Conservation (phyloP, 169 alveolate species). For the Plasmodium gaboni region DNA sequence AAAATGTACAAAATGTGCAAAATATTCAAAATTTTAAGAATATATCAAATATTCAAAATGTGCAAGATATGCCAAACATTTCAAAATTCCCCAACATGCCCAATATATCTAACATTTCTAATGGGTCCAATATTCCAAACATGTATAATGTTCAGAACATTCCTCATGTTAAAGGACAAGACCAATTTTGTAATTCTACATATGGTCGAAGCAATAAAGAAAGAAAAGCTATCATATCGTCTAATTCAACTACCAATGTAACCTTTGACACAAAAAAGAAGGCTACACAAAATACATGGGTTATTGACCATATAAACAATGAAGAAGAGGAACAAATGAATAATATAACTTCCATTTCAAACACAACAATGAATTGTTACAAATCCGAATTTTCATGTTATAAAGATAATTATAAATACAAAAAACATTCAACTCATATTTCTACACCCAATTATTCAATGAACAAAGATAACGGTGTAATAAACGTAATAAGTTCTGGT, state of each 20-base stretch:
- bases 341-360: neutral
- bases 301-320: neutral
- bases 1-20: neutral
- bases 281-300: neutral
- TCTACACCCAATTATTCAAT: neutral
- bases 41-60: neutral
- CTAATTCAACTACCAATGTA: neutral
- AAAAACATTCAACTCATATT: neutral
- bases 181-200: no score
- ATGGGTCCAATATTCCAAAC: no score
- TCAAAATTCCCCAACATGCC: no score
- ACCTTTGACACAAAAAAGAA: neutral
- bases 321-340: slow-evolving; percentile 7
- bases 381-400: slow-evolving; percentile 5
- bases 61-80: no score
- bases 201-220: neutral
- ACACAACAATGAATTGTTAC: slow-evolving; percentile 31
- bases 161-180: neutral
- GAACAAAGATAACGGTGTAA: neutral
- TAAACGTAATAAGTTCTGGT: neutral
- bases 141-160: neutral
- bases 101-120: no score
- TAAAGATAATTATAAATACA: slow-evolving; percentile 10
- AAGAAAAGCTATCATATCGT: neutral
- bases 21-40: neutral